Percentiles rank a stretch among this genome's conserved stretches.
Evolutionary conservation across 148 eudicot species (phyloP).

Genomic region (Chenopodium formosanum): DNA sequence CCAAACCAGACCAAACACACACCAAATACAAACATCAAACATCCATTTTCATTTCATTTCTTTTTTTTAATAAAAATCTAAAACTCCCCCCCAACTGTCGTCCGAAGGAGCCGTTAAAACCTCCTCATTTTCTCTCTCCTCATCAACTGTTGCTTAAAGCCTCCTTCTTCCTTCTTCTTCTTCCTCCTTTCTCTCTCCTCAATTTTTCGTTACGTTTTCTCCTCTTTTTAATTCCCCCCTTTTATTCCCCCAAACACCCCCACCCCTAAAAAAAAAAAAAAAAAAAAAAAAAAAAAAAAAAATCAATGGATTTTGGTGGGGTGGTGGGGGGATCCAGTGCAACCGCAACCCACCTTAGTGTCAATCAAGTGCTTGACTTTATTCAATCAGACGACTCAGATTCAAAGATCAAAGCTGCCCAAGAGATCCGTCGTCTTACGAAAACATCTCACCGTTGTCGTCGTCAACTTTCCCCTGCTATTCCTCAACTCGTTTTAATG

Average conservation of each 20-base stretch:
- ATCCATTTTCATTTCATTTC: too few relatives aligned
- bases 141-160: slow-evolving; percentile 28
- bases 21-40: neutral
- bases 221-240: neutral
- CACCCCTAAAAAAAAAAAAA: neutral
- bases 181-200: neutral
- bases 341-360: slow-evolving; percentile 33
- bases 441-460: slow-evolving; percentile 91
- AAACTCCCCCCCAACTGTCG: slow-evolving; percentile 26
- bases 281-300: too few relatives aligned
- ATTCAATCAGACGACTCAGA: slow-evolving; percentile 52
- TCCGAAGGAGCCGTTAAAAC: slow-evolving; percentile 30
- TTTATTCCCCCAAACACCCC: neutral
- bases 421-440: slow-evolving; percentile 90
- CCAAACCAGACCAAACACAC: neutral
- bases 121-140: neutral
- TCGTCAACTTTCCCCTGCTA: slow-evolving; percentile 67
- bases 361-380: slow-evolving; percentile 42
- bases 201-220: slow-evolving; percentile 15
- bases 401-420: slow-evolving; percentile 57
- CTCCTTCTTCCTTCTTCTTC: neutral
- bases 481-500: slow-evolving; percentile 73
- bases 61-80: neutral
- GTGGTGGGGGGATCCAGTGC: slow-evolving; percentile 23
- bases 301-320: neutral